Base-by-base conservation (phyloP, 2,329 filamentous ascomycete species). In the Alternaria alternata region DNA sequence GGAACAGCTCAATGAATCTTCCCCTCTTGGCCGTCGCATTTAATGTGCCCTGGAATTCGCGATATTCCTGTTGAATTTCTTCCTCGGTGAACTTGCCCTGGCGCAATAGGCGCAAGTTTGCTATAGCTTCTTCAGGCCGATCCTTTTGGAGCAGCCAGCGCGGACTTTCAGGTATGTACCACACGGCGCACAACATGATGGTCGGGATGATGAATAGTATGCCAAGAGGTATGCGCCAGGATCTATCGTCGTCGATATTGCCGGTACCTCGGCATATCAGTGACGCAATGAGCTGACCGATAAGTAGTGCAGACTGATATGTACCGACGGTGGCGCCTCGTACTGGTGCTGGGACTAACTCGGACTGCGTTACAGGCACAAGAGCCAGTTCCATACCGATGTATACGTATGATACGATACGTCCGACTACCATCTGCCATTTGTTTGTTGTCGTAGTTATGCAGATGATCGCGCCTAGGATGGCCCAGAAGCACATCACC, bases 71-170 rank as follows among this genome's bases (percentile, higher is more conserved):
- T n/a, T 44, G 20, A 11, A 44, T 44, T 12, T 63, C 48, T 11
- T 61, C 51, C 3, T 48, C 49, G 20, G 44, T 59, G 38, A 39
- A 39, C 47, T 43, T 49, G 4, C 58, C 58, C 34, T 62, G 26
- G 4, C 63, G 52, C 32, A 60, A 26, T 8, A 62, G 18, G 20
- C 44, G 20, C 32, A 60, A 14, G 38, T 16, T 44, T 9, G 22
- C 26, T 20, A 52, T n/a, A n/a, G 82, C 83, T 61, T 84, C 82
- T 36, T 82, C 74, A 34, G 81, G 70, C n/a, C 80, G 26, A 34
- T 47, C 51, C 22, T 65, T 64, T 32, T 52, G 44, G 12, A 68
- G 36, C n/a, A 66, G 58, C 66, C 66, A 68, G 2, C 64, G 57
- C 7, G 64, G 66, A 24, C 54, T 57, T 34, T 68, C 64, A 4